Evolutionary conservation across 2,329 filamentous ascomycete genomes (phyloP).

Genomic region (Rugonectria rugulosa): DNA sequence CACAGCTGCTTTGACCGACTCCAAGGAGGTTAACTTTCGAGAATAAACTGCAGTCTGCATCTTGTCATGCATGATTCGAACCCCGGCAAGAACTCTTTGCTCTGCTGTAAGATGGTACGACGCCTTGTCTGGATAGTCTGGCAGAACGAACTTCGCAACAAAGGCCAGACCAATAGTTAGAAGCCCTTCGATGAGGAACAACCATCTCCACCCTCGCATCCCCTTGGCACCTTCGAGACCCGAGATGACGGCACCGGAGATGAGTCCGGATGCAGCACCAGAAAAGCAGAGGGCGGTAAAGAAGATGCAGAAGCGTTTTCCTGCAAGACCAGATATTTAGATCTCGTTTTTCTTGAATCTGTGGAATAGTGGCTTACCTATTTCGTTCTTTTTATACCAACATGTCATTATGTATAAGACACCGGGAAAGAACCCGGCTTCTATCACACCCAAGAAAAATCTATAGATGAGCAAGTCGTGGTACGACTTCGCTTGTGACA

Average conservation of each 20-base stretch:
- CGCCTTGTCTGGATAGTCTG: slow-evolving; percentile 23
- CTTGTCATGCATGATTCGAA: slow-evolving; percentile 20
- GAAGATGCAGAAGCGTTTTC: slow-evolving; percentile 28
- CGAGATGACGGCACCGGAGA: slow-evolving; percentile 24
- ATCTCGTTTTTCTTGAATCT: too few relatives aligned
- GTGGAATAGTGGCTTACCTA: too few relatives aligned
- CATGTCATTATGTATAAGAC: too few relatives aligned
- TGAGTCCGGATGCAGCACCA: slow-evolving; percentile 19
- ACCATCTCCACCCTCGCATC: slow-evolving; percentile 24
- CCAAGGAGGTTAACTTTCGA: slow-evolving; percentile 5
- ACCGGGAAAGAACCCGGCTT: too few relatives aligned
- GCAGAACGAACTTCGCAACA: slow-evolving; percentile 16
- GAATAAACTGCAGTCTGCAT: neutral
- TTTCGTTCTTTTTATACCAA: too few relatives aligned
- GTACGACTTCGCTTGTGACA: too few relatives aligned
- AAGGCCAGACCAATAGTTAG: slow-evolving; percentile 17
- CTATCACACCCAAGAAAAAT: too few relatives aligned
- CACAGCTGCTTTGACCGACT: slow-evolving; percentile 20
- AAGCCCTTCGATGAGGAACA: slow-evolving; percentile 23
- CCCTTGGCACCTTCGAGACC: slow-evolving; percentile 18
- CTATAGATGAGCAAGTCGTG: too few relatives aligned
- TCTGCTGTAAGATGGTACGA: slow-evolving; percentile 9
- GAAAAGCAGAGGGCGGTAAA: slow-evolving; percentile 26
- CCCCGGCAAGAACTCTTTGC: slow-evolving; percentile 11
- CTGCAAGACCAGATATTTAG: too few relatives aligned